These are phyloP conservation scores for Diplodia corticola DNA, from an alignment of 2,329 filamentous ascomycete genomes.

Conservation along the genomic window DNA sequence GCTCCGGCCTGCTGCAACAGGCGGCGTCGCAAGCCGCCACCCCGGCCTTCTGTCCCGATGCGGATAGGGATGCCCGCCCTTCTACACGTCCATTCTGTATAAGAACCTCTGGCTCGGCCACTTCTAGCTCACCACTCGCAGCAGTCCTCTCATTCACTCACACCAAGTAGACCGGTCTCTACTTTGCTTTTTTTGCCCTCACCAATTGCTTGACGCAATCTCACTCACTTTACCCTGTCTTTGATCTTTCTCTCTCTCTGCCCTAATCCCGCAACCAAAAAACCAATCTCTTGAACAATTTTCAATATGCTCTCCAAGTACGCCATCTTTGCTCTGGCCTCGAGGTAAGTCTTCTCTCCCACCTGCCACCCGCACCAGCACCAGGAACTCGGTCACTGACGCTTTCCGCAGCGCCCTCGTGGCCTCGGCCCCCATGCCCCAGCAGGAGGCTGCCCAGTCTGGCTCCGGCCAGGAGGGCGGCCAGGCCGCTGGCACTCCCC, in stretches of 20 bases:
- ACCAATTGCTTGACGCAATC: slow-evolving; percentile 12
- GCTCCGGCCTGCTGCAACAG: slow-evolving; percentile 1
- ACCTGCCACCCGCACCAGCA: background rate
- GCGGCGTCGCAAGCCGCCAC: slow-evolving; percentile 7
- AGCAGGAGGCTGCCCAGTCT: background rate
- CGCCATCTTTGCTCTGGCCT: slow-evolving; percentile 19
- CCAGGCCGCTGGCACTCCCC: background rate
- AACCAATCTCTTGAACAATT: background rate
- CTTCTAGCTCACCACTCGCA: slow-evolving; percentile 14
- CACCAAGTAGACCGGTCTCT: slow-evolving; percentile 21
- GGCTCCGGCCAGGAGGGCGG: background rate
- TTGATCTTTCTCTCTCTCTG: background rate
- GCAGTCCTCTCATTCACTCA: slow-evolving; percentile 19
- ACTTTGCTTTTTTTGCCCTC: background rate
- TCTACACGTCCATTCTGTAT: background rate
- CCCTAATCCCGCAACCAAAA: background rate
- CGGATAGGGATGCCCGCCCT: background rate
- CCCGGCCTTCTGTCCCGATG: slow-evolving; percentile 2
- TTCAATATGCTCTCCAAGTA: slow-evolving; percentile 20
- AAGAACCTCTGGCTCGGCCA: background rate
- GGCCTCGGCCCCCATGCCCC: slow-evolving; percentile 13
- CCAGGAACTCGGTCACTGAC: background rate
- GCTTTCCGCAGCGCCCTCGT: slow-evolving; percentile 6
- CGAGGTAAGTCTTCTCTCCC: slow-evolving; percentile 2
- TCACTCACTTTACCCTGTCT: background rate